Conservation (phyloP, 2,329 filamentous ascomycete species). For the Ceratocystis variospora region DNA sequence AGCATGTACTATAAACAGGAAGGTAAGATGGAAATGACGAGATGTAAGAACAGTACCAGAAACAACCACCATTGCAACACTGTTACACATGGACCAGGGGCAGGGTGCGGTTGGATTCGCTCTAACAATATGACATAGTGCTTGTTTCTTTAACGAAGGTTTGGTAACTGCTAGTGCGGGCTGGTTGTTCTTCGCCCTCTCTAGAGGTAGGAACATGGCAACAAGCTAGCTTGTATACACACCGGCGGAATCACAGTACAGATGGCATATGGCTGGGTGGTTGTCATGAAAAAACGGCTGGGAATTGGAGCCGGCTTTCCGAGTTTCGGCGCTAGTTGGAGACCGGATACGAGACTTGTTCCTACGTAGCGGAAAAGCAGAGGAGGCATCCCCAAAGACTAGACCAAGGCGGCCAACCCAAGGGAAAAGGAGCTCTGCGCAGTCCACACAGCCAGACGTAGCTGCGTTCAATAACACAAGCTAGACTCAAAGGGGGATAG, state of each 20-base stretch:
- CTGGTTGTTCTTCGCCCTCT: neutral
- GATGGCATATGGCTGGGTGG: neutral
- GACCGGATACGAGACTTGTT: neutral
- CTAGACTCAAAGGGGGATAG: neutral
- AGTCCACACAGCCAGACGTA: neutral
- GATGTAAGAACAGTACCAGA: neutral
- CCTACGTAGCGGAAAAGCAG: neutral
- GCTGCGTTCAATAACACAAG: neutral
- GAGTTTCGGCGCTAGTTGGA: neutral
- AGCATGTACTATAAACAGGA: too few relatives aligned
- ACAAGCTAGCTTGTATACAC: neutral
- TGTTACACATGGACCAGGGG: constrained; percentile 2
- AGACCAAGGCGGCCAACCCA: neutral
- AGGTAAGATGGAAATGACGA: too few relatives aligned
- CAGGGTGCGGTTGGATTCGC: neutral
- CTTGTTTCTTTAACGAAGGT: neutral
- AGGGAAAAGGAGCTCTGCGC: neutral
- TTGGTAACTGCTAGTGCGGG: neutral
- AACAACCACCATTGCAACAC: neutral
- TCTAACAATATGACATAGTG: neutral
- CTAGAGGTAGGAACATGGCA: neutral
- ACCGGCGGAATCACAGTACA: neutral
- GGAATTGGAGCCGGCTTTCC: neutral
- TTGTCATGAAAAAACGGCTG: neutral
- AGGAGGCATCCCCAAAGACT: neutral